Evolutionary conservation across 768 basidiomycete genomes (phyloP).

Genomic region (Hygrophorus pudorinus): DNA sequence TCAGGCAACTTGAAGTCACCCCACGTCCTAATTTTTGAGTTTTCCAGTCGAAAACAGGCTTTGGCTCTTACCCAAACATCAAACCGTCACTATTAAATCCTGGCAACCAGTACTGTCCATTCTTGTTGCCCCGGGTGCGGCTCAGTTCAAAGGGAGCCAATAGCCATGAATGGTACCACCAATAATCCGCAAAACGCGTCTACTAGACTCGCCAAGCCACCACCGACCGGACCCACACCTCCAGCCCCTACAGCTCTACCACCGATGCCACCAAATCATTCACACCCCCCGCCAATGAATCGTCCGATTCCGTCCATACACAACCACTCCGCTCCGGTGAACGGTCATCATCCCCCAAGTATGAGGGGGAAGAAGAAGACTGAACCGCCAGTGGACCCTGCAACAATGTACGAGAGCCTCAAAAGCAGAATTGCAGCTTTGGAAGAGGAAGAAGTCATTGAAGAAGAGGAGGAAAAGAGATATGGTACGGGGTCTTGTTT

Average conservation of each 20-base stretch:
- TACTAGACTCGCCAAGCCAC: conserved; percentile 6
- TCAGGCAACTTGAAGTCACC: conserved; percentile 16
- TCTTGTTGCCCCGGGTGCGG: conserved; percentile 37
- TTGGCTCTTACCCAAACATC: too few species aligned
- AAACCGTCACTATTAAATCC: too few species aligned
- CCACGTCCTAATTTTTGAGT: too few species aligned
- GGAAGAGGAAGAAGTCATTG: conserved; percentile 79
- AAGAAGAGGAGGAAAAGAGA: conserved; percentile 77
- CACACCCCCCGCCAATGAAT: conserved; percentile 21
- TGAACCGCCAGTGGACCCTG: conserved; percentile 68
- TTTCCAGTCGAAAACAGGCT: too few species aligned
- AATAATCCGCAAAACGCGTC: conserved; percentile 2
- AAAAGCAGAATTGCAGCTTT: conserved; percentile 84
- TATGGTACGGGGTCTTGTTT: conserved; percentile 43
- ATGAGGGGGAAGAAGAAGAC: conserved; percentile 56
- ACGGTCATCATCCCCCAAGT: conserved; percentile 32
- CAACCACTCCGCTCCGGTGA: conserved; percentile 15
- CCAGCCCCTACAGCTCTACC: conserved; percentile 52
- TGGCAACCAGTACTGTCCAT: conserved; percentile 11
- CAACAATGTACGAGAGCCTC: conserved; percentile 79
- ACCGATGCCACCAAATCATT: conserved; percentile 41
- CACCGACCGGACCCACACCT: conserved; percentile 26
- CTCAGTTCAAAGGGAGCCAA: conserved; percentile 19
- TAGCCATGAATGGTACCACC: conserved; percentile 21
- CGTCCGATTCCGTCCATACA: conserved; percentile 12